phyloP scores from a whole-genome alignment of 2,329 filamentous ascomycete genomes.

The Aspergillus versicolor region DNA sequence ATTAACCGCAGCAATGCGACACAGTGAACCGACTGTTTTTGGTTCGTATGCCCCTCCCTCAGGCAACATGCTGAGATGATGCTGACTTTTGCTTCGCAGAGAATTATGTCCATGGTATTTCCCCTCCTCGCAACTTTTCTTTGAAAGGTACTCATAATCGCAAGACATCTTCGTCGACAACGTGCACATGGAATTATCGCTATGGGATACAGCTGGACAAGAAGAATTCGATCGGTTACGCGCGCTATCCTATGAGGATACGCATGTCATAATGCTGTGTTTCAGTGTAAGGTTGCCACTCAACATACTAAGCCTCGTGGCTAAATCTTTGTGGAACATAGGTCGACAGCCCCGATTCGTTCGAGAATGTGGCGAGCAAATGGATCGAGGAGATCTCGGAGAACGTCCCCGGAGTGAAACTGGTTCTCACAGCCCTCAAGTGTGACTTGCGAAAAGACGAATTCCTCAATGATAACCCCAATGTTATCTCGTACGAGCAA shows the following conservation, averaged over 20 bases:
- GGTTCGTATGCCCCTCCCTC: constrained; percentile 42
- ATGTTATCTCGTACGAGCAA: constrained; percentile 78
- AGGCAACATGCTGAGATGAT: constrained; percentile 4
- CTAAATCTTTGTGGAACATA: constrained; percentile 26
- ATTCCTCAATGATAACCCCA: constrained; percentile 64
- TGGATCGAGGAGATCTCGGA: constrained; percentile 98
- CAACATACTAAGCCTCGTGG: not conserved
- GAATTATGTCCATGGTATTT: constrained; percentile 93
- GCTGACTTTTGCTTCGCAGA: constrained; percentile 53
- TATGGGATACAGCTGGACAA: constrained; percentile 98
- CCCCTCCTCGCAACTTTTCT: not conserved
- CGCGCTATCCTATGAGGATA: constrained; percentile 96
- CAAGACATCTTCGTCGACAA: constrained; percentile 97
- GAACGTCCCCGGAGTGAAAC: constrained; percentile 92
- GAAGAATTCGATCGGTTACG: constrained; percentile 98
- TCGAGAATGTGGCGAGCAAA: constrained; percentile 98
- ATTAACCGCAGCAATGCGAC: constrained; percentile 22
- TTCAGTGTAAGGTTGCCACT: constrained; percentile 65
- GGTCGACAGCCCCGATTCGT: constrained; percentile 90
- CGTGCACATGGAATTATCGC: constrained; percentile 91
- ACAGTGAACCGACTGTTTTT: constrained; percentile 88
- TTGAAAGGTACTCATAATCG: constrained; percentile 20
- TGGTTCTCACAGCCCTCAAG: constrained; percentile 93
- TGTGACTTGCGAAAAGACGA: constrained; percentile 89
- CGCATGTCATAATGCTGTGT: constrained; percentile 97